These are phyloP conservation scores for Rhodosporidiobolus sp. DNA, from an alignment of 768 basidiomycete genomes.

Conservation along the genomic window DNA sequence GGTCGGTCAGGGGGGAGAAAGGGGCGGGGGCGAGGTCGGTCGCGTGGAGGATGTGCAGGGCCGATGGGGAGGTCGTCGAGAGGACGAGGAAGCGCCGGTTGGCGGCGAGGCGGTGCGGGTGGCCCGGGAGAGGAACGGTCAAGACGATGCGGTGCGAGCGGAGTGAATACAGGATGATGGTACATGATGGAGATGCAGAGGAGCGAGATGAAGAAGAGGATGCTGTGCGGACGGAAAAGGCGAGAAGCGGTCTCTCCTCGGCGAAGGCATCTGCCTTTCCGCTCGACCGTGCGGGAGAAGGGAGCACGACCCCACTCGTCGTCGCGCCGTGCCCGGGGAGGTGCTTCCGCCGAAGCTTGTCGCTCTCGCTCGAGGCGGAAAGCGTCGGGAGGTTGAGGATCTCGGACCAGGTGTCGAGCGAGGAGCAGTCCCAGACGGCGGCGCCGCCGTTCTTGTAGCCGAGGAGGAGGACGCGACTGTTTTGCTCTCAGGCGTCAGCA, in stretches of 20 bases:
- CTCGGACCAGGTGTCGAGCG: slow-evolving; percentile 33
- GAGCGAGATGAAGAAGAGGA: neutral
- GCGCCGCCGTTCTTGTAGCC: slow-evolving; percentile 22
- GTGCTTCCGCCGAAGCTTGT: neutral
- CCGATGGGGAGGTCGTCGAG: slow-evolving; percentile 23
- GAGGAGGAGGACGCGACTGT: slow-evolving; percentile 29
- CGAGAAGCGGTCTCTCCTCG: slow-evolving; percentile 7
- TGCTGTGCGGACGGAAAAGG: neutral
- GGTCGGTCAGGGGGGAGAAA: slow-evolving; percentile 26
- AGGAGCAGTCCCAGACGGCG: slow-evolving; percentile 32
- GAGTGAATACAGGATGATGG: slow-evolving; percentile 31
- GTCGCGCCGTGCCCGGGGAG: slow-evolving; percentile 1
- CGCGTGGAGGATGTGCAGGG: slow-evolving; percentile 20
- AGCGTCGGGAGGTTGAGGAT: slow-evolving; percentile 29
- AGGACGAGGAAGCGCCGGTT: slow-evolving; percentile 13
- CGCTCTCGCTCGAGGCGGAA: neutral
- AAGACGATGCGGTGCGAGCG: slow-evolving; percentile 13
- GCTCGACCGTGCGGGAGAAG: neutral
- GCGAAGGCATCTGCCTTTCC: neutral
- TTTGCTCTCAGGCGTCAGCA: no score
- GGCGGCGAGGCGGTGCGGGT: slow-evolving; percentile 8
- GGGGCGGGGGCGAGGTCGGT: neutral
- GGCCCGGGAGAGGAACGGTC: slow-evolving; percentile 10
- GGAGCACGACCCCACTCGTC: slow-evolving; percentile 5
- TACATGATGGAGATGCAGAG: neutral